A percentile compares a stretch with the other conserved stretches of the same genome.
Evolutionary conservation across 108 stramenopile species (phyloP).

Genomic region (Fragilariopsis cylindrus): DNA sequence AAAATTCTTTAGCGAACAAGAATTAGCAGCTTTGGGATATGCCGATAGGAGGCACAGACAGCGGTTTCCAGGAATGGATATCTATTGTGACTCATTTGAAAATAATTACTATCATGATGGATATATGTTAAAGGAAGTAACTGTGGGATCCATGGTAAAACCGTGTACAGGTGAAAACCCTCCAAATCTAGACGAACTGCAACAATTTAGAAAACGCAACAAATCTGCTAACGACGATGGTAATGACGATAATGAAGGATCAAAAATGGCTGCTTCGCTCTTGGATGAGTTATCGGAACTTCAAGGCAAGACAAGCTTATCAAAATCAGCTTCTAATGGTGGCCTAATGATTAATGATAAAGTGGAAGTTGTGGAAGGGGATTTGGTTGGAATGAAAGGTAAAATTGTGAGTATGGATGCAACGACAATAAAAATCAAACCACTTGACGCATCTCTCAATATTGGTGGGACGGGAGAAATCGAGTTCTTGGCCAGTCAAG

Average conservation of each 20-base stretch:
- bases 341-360: conserved; percentile 92
- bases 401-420: conserved; percentile 89
- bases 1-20: conserved; percentile 91
- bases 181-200: conserved; percentile 94
- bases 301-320: conserved; percentile 78
- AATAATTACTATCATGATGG: conserved; percentile 92
- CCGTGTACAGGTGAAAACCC: conserved; percentile 83
- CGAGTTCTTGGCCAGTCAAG: conserved; percentile 86
- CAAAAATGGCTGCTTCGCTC: conserved; percentile 77
- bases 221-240: conserved; percentile 65
- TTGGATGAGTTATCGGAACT: conserved; percentile 84
- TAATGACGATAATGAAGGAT: conserved; percentile 82
- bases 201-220: conserved; percentile 75
- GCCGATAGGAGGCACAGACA: conserved; percentile 52
- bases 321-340: conserved; percentile 45
- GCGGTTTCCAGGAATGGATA: conserved; percentile 77
- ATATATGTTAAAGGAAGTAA: conserved; percentile 93
- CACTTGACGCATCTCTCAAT: conserved; percentile 63
- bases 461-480: conserved; percentile 84
- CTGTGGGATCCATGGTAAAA: conserved; percentile 88
- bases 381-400: conserved; percentile 91
- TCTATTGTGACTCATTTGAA: conserved; percentile 86
- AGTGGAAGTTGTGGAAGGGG: conserved; percentile 93
- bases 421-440: conserved; percentile 89
- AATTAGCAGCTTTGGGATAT: conserved; percentile 70